These are phyloP conservation scores for Cladosporium sphaerospermum DNA, from an alignment of 2,329 filamentous ascomycete species.

Conservation along the genomic window DNA sequence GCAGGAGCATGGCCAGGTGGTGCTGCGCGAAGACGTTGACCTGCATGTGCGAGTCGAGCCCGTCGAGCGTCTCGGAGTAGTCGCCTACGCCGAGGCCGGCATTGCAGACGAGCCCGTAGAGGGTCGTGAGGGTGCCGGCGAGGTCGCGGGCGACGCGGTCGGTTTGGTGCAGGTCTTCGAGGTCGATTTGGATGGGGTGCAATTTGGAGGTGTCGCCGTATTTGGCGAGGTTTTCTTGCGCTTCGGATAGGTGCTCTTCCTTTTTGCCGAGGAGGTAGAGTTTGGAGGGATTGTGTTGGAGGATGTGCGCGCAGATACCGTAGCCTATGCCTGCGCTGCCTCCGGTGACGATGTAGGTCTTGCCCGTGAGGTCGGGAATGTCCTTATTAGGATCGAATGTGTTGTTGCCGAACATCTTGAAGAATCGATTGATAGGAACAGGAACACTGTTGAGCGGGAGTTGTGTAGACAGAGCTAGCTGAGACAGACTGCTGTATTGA, in stretches of 20 bases:
- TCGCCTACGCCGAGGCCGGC: conserved; percentile 45
- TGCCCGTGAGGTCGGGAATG: conserved; percentile 23
- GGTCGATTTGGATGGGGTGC: conserved; percentile 42
- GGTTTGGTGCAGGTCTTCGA: conserved; percentile 42
- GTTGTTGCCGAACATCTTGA: conserved; percentile 13
- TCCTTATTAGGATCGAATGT: conserved; percentile 21
- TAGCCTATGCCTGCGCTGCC: conserved; percentile 32
- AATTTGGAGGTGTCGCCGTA: conserved; percentile 43
- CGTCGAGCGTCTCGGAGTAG: conserved; percentile 46
- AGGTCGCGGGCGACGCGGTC: conserved; percentile 41
- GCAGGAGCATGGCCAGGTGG: conserved; percentile 42
- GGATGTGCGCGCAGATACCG: conserved; percentile 47
- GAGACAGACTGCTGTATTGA: not conserved
- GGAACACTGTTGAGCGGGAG: not conserved
- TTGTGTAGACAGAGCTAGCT: not conserved
- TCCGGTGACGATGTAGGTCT: conserved; percentile 23
- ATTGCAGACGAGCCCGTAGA: conserved; percentile 46
- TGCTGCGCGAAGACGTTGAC: conserved; percentile 47
- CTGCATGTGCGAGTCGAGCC: conserved; percentile 47
- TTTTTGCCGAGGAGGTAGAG: conserved; percentile 47
- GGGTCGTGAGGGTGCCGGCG: conserved; percentile 34
- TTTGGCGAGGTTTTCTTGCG: conserved; percentile 36
- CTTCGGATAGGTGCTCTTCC: conserved; percentile 43
- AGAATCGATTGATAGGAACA: not conserved
- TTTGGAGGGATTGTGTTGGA: conserved; percentile 43